These are phyloP conservation scores for Rutstroemia sydowiana DNA, from an alignment of 2,329 filamentous ascomycete species.

Conservation along the genomic window DNA sequence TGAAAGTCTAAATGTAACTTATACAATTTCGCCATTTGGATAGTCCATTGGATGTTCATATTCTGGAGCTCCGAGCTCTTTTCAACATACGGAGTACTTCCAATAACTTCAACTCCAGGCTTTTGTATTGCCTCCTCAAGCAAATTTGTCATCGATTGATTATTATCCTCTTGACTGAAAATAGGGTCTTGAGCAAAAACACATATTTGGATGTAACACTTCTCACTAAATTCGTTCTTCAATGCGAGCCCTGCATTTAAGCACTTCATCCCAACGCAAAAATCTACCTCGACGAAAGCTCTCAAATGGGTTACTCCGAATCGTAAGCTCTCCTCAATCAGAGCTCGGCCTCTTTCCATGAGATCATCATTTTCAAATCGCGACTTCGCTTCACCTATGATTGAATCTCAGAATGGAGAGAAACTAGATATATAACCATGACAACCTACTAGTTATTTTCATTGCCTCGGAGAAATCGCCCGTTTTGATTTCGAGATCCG, in stretches of 20 bases:
- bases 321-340: slow-evolving; percentile 56
- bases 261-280: slow-evolving; percentile 49
- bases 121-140: slow-evolving; percentile 39
- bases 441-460: slow-evolving; percentile 38
- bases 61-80: slow-evolving; percentile 32
- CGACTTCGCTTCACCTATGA: slow-evolving; percentile 46
- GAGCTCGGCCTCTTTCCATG: slow-evolving; percentile 54
- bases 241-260: slow-evolving; percentile 50
- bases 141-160: slow-evolving; percentile 42
- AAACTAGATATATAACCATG: neutral
- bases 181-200: slow-evolving; percentile 65
- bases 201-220: slow-evolving; percentile 58
- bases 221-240: slow-evolving; percentile 44
- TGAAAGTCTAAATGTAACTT: slow-evolving; percentile 61
- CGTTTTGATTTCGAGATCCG: slow-evolving; percentile 49
- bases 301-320: slow-evolving; percentile 63
- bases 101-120: slow-evolving; percentile 49
- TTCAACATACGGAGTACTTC: slow-evolving; percentile 67
- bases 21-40: slow-evolving; percentile 43
- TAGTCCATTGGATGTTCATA: slow-evolving; percentile 56
- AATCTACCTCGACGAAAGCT: slow-evolving; percentile 65
- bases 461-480: slow-evolving; percentile 63
- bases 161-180: slow-evolving; percentile 46
- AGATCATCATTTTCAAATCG: slow-evolving; percentile 56
- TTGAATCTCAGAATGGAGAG: neutral